Conservation (phyloP, 208 protist genomes). For the Crithidia bombi region DNA sequence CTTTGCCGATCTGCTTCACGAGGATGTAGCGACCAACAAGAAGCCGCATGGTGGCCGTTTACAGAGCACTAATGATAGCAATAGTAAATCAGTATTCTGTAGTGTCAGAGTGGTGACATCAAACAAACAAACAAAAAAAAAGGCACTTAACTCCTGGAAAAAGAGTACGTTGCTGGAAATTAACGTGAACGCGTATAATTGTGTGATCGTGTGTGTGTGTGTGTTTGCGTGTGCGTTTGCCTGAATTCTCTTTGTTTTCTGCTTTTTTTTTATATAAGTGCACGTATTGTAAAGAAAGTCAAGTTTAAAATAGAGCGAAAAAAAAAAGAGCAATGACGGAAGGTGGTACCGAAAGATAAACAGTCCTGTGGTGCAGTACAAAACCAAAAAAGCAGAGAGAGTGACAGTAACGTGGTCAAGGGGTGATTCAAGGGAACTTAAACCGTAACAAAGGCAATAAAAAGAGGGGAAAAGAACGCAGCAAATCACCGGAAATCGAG, state of each 20-base stretch:
- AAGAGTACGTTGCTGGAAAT: too few species aligned
- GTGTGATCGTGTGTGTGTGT: too few species aligned
- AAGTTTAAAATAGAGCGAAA: not conserved
- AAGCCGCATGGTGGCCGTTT: conserved; percentile 30
- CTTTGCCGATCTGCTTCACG: conserved; percentile 81
- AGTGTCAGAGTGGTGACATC: too few species aligned
- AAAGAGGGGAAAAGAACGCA: not conserved
- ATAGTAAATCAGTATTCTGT: too few species aligned
- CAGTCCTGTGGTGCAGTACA: too few species aligned
- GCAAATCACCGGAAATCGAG: not conserved
- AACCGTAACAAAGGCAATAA: not conserved
- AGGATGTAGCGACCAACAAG: conserved; percentile 81
- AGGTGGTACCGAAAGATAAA: too few species aligned
- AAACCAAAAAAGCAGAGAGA: not conserved
- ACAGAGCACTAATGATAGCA: too few species aligned
- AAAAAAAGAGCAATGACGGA: not conserved
- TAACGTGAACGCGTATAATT: too few species aligned
- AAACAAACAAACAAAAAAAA: too few species aligned
- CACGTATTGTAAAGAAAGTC: not conserved
- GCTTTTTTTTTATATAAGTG: not conserved
- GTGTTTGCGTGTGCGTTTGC: too few species aligned
- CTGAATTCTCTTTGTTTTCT: conserved; percentile 14
- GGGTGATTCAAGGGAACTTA: too few species aligned
- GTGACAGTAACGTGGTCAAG: not conserved
- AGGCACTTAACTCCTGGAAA: too few species aligned